Percentiles rank a stretch among this genome's conserved stretches.
Conservation (phyloP, 2,329 filamentous ascomycete species). For the Fusarium succisae region DNA sequence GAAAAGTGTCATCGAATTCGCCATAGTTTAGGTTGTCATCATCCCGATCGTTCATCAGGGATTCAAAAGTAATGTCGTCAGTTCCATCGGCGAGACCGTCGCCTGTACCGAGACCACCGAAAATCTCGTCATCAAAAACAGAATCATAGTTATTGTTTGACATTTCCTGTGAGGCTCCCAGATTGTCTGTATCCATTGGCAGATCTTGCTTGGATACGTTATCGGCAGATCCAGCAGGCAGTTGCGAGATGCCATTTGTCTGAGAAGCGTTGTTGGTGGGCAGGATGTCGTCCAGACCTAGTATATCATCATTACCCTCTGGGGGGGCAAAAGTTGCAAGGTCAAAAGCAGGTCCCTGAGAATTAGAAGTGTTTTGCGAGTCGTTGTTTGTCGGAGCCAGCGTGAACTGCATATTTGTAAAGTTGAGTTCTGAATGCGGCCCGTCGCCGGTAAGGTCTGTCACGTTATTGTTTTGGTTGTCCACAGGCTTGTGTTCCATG, state of each 20-base stretch:
- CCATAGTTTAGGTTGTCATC: slow-evolving; percentile 49
- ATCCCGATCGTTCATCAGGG: slow-evolving; percentile 57
- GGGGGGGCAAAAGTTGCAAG: slow-evolving; percentile 54
- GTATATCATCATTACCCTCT: slow-evolving; percentile 45
- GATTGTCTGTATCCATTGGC: neutral
- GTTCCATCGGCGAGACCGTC: slow-evolving; percentile 47
- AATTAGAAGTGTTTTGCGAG: slow-evolving; percentile 33
- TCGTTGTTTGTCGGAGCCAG: slow-evolving; percentile 55
- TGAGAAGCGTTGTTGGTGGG: slow-evolving; percentile 38
- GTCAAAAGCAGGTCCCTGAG: slow-evolving; percentile 56
- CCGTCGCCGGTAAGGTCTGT: slow-evolving; percentile 31
- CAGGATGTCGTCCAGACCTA: slow-evolving; percentile 46
- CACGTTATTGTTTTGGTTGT: slow-evolving; percentile 30
- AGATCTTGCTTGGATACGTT: slow-evolving; percentile 21
- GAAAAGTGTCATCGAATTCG: slow-evolving; percentile 58
- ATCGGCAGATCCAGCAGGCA: slow-evolving; percentile 16
- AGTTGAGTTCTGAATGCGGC: slow-evolving; percentile 55
- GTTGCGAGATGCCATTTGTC: slow-evolving; percentile 1
- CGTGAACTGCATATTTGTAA: slow-evolving; percentile 67
- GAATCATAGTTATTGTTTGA: slow-evolving; percentile 42
- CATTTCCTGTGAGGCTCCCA: slow-evolving; percentile 17
- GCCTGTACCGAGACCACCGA: slow-evolving; percentile 50
- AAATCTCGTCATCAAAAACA: slow-evolving; percentile 56
- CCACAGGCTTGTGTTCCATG: slow-evolving; percentile 41
- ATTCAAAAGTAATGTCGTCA: slow-evolving; percentile 57